Percentiles rank a stretch among this genome's conserved stretches.
Evolutionary conservation across 169 alveolate species (phyloP).

Genomic region (Eimeria praecox): DNA sequence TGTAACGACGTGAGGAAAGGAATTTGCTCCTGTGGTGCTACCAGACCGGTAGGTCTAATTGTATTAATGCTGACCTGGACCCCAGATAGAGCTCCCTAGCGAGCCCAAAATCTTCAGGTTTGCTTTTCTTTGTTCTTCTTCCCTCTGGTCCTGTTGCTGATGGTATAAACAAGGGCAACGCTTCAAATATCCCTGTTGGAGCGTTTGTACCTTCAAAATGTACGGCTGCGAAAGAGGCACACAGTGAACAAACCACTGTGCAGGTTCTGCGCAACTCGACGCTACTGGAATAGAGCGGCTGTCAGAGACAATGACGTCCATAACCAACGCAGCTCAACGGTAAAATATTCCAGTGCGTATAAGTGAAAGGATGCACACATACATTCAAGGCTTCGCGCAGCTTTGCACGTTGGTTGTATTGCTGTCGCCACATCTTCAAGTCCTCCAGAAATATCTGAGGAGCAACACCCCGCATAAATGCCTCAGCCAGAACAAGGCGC

Average conservation of each 20-base stretch:
- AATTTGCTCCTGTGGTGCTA: not conserved
- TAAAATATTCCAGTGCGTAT: no score
- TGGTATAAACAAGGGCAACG: constrained; percentile 46
- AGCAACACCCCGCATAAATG: no score
- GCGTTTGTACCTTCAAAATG: constrained; percentile 46
- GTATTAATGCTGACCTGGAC: constrained; percentile 7
- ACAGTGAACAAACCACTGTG: not conserved
- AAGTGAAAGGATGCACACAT: not conserved
- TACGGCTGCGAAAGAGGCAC: constrained; percentile 20
- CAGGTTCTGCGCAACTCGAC: not conserved
- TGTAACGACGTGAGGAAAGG: not conserved
- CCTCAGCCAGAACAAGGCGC: not conserved
- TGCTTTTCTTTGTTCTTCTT: constrained; percentile 38
- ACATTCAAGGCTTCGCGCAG: constrained; percentile 49
- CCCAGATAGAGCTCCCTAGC: constrained; percentile 46
- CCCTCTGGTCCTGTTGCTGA: constrained; percentile 41
- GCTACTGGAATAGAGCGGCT: not conserved
- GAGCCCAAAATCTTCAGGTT: constrained; percentile 31
- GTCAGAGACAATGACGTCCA: not conserved
- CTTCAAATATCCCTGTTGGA: constrained; percentile 51
- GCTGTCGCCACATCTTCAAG: constrained; percentile 38
- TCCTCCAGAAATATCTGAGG: constrained; percentile 51
- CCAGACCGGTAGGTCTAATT: not conserved
- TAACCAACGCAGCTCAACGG: not conserved
- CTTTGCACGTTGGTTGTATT: constrained; percentile 34